Evolutionary conservation across 345 rosid genomes (phyloP).

Genomic region (Eucalyptus tenuipes): DNA sequence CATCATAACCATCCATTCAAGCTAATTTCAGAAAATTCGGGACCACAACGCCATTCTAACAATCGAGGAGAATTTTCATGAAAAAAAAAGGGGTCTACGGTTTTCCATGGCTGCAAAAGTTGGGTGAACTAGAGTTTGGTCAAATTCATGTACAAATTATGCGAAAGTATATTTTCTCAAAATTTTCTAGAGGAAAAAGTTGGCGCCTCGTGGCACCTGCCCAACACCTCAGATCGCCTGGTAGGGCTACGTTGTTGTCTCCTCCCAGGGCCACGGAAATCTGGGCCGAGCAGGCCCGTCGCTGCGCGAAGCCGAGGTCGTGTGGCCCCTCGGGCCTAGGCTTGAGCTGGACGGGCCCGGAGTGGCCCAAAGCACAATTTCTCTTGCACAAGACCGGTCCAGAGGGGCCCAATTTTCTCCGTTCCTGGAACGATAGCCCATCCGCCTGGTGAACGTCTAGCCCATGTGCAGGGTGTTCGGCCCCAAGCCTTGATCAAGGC

Average conservation of each 20-base stretch:
- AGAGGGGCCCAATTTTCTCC: not conserved
- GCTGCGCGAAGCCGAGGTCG: rapidly evolving
- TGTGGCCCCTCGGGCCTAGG: not conserved
- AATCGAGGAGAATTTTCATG: not conserved
- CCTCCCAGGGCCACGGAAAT: not conserved
- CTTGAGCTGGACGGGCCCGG: not conserved
- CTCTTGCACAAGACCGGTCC: not conserved
- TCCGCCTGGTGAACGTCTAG: not conserved
- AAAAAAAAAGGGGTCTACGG: not conserved
- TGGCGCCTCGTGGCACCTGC: not conserved
- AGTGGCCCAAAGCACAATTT: not conserved
- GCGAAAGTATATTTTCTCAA: not conserved
- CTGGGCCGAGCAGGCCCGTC: not conserved
- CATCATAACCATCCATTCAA: not conserved
- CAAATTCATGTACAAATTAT: not conserved
- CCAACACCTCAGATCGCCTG: not conserved
- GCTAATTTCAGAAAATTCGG: not conserved
- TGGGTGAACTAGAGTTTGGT: not conserved
- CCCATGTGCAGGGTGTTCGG: rapidly evolving
- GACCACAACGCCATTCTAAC: not conserved
- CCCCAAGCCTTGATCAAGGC: not conserved
- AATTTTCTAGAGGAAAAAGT: not conserved
- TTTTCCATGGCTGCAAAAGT: not conserved
- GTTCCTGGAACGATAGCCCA: not conserved
- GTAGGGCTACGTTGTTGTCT: not conserved